Percentiles rank a stretch among this genome's conserved stretches.
phyloP scores from a whole-genome alignment of 257 asterid genomes.

The Striga asiatica region DNA sequence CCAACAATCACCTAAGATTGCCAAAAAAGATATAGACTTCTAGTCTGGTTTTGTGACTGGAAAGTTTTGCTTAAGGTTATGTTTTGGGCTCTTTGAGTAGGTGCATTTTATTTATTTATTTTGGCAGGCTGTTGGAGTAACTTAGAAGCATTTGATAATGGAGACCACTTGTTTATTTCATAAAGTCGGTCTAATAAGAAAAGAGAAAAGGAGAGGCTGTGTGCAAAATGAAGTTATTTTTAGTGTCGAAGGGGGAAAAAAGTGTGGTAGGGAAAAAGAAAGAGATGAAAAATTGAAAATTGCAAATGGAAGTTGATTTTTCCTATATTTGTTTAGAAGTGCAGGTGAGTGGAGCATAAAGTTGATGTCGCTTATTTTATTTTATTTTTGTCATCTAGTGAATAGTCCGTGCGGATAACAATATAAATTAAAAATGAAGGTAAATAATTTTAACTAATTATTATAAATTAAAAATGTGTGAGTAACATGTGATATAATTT shows the following conservation, averaged over 20 bases:
- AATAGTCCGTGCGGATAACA: too few species aligned
- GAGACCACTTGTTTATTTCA: conserved; percentile 4
- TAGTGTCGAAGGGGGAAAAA: background rate
- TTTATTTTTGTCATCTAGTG: background rate
- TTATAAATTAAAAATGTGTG: too few species aligned
- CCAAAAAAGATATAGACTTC: conserved; percentile 9
- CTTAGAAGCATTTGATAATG: conserved; percentile 12
- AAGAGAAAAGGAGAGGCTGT: background rate
- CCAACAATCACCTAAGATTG: background rate
- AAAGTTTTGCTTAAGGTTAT: too few species aligned
- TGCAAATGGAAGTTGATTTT: background rate
- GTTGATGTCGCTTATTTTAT: background rate
- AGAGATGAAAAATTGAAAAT: background rate
- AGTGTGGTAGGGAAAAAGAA: background rate
- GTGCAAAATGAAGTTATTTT: conserved; percentile 4
- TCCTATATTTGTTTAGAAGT: conserved; percentile 3
- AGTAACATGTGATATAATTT: too few species aligned
- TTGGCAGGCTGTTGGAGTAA: conserved; percentile 10
- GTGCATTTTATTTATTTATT: background rate
- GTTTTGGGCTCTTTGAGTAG: background rate
- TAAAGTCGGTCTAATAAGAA: background rate
- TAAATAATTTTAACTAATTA: too few species aligned
- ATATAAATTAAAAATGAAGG: too few species aligned
- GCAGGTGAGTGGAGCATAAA: conserved; percentile 9
- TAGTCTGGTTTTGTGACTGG: too few species aligned